Base-by-base conservation (phyloP, 371 early-diverging fungal genomes). In the Apophysomyces trapeziformis region DNA sequence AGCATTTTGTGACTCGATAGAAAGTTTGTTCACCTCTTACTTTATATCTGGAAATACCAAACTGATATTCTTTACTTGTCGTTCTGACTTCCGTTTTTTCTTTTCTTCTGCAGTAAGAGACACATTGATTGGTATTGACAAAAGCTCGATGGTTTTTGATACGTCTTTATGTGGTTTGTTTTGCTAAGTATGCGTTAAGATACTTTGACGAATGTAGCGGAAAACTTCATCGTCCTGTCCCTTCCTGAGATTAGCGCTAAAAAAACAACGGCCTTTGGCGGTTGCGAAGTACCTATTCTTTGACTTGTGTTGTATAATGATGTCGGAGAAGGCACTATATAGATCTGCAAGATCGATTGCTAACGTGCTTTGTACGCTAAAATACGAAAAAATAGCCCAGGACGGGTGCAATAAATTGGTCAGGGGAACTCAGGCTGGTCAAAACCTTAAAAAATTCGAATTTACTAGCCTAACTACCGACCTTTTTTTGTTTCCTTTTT, bases 331-430 rank as follows among this genome's bases (percentile, higher is more conserved):
- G 41, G 41, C 47, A 11, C 11, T n/a, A 47, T 13, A 47, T 16
- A 50, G 54, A 50, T 50, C 54, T 50, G 21, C 54, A 50, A 50
- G 54, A 50, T 50, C 54, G 54, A 50, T 50, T 47, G 21, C 54
- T 50, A 50, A 50, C 11, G 54, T 50, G 54, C 11, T 50, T 16
- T 50, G 11, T 9, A 21, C 16, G 21, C 9, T 16, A 50, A 50
- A 50, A 50, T 21, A 11, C 8, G 21, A 21, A 50, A n/a, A n/a
- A 26, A 9, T 7, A 50, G 21, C 54, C 54, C 54, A 50, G 54
- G 21, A 50, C 54, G 54, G 54, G 54, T 50, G 54, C 54, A 21
- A 50, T 50, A 50, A 50, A 50, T 50, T 50, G 54, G 54, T 50
- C 54, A 50, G 54, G 54, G 54, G 54, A 50, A 50, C 54, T 50